A percentile compares a stretch with the other conserved stretches of the same genome.
Evolutionary conservation across 768 basidiomycete species (phyloP).

Genomic region (Pisolithus tinctorius): DNA sequence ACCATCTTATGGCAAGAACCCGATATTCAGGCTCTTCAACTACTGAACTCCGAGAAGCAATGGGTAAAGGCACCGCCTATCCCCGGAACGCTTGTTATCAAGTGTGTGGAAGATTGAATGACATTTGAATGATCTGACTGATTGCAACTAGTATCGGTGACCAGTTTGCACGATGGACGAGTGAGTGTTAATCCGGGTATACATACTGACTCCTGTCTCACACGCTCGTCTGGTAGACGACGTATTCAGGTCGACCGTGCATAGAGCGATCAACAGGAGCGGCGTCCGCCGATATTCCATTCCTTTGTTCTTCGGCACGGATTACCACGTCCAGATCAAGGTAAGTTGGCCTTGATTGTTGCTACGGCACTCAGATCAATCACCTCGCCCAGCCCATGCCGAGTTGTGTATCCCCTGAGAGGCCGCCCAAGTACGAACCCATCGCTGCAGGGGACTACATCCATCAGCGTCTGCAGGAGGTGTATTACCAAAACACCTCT

Average conservation of each 20-base stretch:
- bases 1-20: no score
- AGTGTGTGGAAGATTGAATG: no score
- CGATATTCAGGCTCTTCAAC: no score
- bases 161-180: no score
- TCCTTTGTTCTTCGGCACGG: constrained; percentile 86
- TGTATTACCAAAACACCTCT: constrained; percentile 9
- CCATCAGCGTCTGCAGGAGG: constrained; percentile 57
- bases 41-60: no score
- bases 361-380: background rate
- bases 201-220: no score
- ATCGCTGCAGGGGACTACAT: constrained; percentile 84
- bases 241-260: constrained; percentile 84
- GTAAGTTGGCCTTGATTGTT: constrained; percentile 31
- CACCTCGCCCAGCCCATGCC: constrained; percentile 29
- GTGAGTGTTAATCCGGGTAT: no score
- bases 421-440: constrained; percentile 62
- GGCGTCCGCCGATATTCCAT: constrained; percentile 74
- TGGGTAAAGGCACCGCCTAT: no score
- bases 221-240: constrained; percentile 46
- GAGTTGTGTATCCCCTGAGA: constrained; percentile 42
- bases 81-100: no score
- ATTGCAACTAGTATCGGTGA: no score
- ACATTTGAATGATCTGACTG: no score
- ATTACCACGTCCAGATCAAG: constrained; percentile 78
- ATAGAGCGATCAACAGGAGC: constrained; percentile 76